A percentile compares a stretch with the other conserved stretches of the same genome.
phyloP scores from a whole-genome alignment of 306 rosid genomes.

The Ormosia semicastrata region DNA sequence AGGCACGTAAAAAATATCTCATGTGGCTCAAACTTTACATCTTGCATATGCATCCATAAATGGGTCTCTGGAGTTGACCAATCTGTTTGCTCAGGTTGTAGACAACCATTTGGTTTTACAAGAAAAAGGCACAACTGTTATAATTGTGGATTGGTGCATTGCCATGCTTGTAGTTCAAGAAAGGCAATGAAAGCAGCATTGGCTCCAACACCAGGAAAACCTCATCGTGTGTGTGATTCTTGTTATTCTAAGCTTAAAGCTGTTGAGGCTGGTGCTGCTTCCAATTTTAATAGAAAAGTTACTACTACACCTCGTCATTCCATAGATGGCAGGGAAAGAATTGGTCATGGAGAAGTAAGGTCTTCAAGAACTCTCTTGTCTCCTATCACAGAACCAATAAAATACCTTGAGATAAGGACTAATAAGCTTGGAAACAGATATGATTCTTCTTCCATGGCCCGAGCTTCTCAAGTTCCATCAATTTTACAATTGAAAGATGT shows the following conservation, averaged over 20 bases:
- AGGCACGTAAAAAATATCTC: constrained; percentile 81
- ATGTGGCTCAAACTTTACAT: constrained; percentile 86
- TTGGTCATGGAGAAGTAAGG: constrained; percentile 54
- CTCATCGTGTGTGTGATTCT: constrained; percentile 95
- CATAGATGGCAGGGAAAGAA: constrained; percentile 59
- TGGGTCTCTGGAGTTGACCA: constrained; percentile 99
- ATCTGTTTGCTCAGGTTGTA: constrained; percentile 85
- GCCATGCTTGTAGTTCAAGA: constrained; percentile 92
- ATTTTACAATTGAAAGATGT: constrained; percentile 66
- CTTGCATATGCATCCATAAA: constrained; percentile 90
- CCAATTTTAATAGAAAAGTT: constrained; percentile 43
- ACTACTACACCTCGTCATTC: constrained; percentile 48
- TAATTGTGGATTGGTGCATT: constrained; percentile 92
- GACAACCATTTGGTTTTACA: constrained; percentile 95
- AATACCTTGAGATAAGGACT: constrained; percentile 60
- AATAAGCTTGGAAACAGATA: constrained; percentile 39
- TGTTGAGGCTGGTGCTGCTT: constrained; percentile 43
- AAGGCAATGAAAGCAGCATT: constrained; percentile 84
- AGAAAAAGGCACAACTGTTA: constrained; percentile 93
- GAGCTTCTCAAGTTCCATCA: constrained; percentile 69
- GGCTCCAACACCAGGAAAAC: constrained; percentile 98
- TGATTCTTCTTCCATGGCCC: constrained; percentile 48
- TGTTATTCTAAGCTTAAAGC: constrained; percentile 79
- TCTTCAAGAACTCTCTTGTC: constrained; percentile 66
- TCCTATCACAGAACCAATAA: constrained; percentile 59